These are phyloP conservation scores for Naganishia albida DNA, from an alignment of 1,284 basidiomycete genomes.

Conservation along the genomic window DNA sequence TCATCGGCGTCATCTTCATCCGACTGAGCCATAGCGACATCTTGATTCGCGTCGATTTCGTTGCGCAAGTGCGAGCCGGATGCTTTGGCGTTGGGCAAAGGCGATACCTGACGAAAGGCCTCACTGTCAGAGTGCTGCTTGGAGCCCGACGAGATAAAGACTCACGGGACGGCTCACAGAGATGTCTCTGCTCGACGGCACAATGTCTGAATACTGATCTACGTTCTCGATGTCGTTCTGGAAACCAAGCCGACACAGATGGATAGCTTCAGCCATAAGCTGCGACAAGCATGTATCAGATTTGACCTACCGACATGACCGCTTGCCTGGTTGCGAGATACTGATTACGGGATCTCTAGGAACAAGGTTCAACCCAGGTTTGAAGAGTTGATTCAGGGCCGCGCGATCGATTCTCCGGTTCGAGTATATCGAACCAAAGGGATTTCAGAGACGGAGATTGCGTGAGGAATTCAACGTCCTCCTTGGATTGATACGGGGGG, in stretches of 20 bases:
- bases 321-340: too few relatives aligned
- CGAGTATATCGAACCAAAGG: neutral
- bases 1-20: conserved; percentile 39
- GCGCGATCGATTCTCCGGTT: neutral
- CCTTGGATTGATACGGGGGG: neutral
- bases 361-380: too few relatives aligned
- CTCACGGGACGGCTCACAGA: conserved; percentile 29
- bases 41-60: conserved; percentile 9
- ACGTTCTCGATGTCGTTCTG: conserved; percentile 29
- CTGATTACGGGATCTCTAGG: too few relatives aligned
- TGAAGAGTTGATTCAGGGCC: neutral
- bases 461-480: too few relatives aligned
- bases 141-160: neutral
- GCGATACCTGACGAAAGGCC: conserved; percentile 7
- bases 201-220: conserved; percentile 26
- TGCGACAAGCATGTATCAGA: neutral
- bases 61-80: conserved; percentile 29
- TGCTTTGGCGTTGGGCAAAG: conserved; percentile 1
- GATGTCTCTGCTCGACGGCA: conserved; percentile 30
- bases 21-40: conserved; percentile 32
- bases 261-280: neutral
- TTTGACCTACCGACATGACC: conserved; percentile 1
- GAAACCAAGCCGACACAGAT: too few relatives aligned
- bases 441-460: too few relatives aligned
- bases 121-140: neutral